Evolutionary conservation across 2,329 filamentous ascomycete species (phyloP).

Genomic region (Biscogniauxia mediterranea): DNA sequence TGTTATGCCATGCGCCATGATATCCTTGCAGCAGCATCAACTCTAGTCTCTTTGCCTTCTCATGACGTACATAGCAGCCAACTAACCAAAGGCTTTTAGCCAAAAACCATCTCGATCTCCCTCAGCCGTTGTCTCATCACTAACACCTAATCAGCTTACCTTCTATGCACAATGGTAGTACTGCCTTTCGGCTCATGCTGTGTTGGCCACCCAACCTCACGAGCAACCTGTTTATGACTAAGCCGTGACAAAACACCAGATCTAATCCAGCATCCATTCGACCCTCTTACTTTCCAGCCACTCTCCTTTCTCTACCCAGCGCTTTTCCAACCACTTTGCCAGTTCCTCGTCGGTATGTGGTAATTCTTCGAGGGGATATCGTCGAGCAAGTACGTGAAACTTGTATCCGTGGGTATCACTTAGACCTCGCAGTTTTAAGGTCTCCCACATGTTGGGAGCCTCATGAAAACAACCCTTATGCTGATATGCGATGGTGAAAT

Average conservation of each 20-base stretch:
- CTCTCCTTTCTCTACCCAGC: conserved; percentile 53
- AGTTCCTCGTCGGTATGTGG: conserved; percentile 47
- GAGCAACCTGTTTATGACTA: neutral
- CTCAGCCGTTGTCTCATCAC: conserved; percentile 9
- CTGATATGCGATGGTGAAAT: conserved; percentile 55
- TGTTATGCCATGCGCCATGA: neutral
- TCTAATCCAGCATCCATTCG: conserved; percentile 36
- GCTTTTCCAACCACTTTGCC: conserved; percentile 51
- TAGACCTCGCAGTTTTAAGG: conserved; percentile 42
- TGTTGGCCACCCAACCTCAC: conserved; percentile 2
- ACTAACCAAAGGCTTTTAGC: neutral
- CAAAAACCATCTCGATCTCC: conserved; percentile 3
- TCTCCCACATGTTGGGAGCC: conserved; percentile 54
- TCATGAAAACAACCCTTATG: conserved; percentile 41
- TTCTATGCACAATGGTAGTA: neutral
- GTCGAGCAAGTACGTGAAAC: conserved; percentile 50
- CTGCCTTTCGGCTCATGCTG: neutral
- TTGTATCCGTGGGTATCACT: conserved; percentile 40
- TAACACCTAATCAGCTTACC: conserved; percentile 8
- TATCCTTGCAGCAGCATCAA: neutral
- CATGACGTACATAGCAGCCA: neutral
- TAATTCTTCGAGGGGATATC: conserved; percentile 48
- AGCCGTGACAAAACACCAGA: neutral
- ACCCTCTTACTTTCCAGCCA: conserved; percentile 46
- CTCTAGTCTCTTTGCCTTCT: neutral